A percentile compares a stretch with the other conserved stretches of the same genome.
Conservation (phyloP, 768 basidiomycete species). For the Trichaptum fuscoviolaceum region DNA sequence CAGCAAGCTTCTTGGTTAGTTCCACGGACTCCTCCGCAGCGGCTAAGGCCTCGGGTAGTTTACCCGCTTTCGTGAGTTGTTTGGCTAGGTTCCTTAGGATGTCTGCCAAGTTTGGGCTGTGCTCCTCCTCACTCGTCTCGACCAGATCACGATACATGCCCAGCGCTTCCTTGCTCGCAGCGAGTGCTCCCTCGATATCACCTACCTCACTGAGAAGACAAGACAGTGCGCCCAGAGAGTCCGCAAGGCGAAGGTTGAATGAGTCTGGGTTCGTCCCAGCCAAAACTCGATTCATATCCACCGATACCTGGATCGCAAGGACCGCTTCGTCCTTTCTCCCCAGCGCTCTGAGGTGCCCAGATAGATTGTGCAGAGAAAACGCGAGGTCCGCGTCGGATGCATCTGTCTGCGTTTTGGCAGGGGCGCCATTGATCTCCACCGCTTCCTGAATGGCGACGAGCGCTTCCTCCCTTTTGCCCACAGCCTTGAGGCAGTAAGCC, state of each 20-base stretch:
- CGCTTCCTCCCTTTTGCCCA: constrained; percentile 8
- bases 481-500: constrained; percentile 4
- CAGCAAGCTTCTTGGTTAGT: background rate
- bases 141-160: constrained; percentile 10
- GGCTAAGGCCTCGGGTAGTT: background rate
- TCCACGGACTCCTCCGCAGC: constrained; percentile 2
- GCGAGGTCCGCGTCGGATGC: background rate
- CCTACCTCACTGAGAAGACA: constrained; percentile 8
- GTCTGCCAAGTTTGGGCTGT: constrained; percentile 9
- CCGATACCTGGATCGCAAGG: background rate
- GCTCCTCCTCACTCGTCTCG: constrained; percentile 4
- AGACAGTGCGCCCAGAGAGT: constrained; percentile 9
- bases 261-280: background rate
- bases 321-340: constrained; percentile 1
- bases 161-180: constrained; percentile 9
- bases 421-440: background rate
- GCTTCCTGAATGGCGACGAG: constrained; percentile 8
- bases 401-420: no score
- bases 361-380: background rate
- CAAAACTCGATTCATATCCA: background rate
- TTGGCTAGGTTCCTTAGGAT: constrained; percentile 9
- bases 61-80: background rate
- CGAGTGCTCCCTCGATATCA: constrained; percentile 7
- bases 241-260: constrained; percentile 7
- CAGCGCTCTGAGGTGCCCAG: background rate